These are phyloP conservation scores for Xerocomus nothofagi DNA, from an alignment of 1,284 basidiomycete species.

Conservation along the genomic window DNA sequence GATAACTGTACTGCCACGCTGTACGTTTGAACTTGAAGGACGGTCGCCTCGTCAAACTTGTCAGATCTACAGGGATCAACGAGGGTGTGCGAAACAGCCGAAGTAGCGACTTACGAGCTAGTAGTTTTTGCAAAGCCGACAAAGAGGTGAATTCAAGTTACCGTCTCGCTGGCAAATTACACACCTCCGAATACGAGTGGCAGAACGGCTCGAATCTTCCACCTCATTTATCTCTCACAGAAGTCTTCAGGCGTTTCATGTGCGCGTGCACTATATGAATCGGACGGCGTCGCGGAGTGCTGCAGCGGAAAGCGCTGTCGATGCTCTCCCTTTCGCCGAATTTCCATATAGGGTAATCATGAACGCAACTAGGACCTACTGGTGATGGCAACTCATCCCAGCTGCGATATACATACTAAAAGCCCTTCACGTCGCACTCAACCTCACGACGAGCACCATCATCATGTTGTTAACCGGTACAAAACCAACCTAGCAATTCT, in stretches of 20 bases:
- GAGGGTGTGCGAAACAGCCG: neutral
- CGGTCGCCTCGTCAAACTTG: conserved; percentile 27
- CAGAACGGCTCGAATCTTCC: conserved; percentile 62
- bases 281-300: too few species aligned
- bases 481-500: conserved; percentile 20
- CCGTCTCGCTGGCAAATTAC: conserved; percentile 7
- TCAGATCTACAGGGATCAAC: conserved; percentile 23
- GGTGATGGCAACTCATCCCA: too few species aligned
- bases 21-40: conserved; percentile 55
- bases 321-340: too few species aligned
- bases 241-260: conserved; percentile 68
- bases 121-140: conserved; percentile 48
- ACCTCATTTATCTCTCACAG: conserved; percentile 65
- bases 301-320: too few species aligned
- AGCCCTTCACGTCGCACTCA: too few species aligned
- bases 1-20: conserved; percentile 59
- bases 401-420: too few species aligned
- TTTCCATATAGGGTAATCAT: too few species aligned
- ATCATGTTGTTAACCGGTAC: conserved; percentile 2
- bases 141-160: conserved; percentile 34
- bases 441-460: too few species aligned
- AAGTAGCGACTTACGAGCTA: conserved; percentile 33
- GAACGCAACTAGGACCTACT: too few species aligned
- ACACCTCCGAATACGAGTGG: conserved; percentile 69
- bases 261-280: conserved; percentile 60